phyloP scores from a whole-genome alignment of 106 monocot species.

The Dendrobium chrysotoxum region DNA sequence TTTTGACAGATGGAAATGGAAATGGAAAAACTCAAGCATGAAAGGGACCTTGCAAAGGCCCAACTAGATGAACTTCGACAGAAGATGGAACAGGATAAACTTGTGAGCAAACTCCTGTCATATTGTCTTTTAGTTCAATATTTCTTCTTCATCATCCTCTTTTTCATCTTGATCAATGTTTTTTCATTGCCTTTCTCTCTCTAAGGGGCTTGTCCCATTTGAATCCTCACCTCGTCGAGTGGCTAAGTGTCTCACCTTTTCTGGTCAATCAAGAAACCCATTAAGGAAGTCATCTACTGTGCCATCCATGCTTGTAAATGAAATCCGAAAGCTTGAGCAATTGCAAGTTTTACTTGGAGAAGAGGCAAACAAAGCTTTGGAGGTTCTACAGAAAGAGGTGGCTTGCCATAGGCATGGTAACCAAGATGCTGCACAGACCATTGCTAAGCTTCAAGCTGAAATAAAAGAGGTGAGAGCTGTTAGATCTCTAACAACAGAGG shows the following conservation, averaged over 20 bases:
- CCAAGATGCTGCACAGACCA: constrained; percentile 88
- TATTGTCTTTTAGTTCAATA: not conserved
- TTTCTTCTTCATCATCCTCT: constrained; percentile 38
- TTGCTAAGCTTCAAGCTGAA: constrained; percentile 87
- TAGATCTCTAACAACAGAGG: constrained; percentile 43
- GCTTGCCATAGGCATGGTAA: constrained; percentile 81
- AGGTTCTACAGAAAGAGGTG: constrained; percentile 93
- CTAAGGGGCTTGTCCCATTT: constrained; percentile 45
- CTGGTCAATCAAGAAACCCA: constrained; percentile 46
- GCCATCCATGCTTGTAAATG: constrained; percentile 76
- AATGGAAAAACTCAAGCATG: constrained; percentile 70
- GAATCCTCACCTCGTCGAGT: constrained; percentile 47
- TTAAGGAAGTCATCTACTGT: constrained; percentile 84
- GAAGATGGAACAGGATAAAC: constrained; percentile 42
- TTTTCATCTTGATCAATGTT: too few relatives aligned
- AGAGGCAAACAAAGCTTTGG: constrained; percentile 79
- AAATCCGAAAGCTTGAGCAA: constrained; percentile 93
- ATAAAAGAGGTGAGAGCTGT: constrained; percentile 72
- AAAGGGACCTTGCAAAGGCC: constrained; percentile 67
- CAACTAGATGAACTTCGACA: constrained; percentile 53
- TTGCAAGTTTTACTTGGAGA: constrained; percentile 80
- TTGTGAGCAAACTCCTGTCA: constrained; percentile 10
- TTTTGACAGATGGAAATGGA: constrained; percentile 83
- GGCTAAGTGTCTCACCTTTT: constrained; percentile 72
- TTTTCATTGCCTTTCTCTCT: not conserved